phyloP scores from a whole-genome alignment of 2,329 filamentous ascomycete genomes.

The Bipolaris zeicola region DNA sequence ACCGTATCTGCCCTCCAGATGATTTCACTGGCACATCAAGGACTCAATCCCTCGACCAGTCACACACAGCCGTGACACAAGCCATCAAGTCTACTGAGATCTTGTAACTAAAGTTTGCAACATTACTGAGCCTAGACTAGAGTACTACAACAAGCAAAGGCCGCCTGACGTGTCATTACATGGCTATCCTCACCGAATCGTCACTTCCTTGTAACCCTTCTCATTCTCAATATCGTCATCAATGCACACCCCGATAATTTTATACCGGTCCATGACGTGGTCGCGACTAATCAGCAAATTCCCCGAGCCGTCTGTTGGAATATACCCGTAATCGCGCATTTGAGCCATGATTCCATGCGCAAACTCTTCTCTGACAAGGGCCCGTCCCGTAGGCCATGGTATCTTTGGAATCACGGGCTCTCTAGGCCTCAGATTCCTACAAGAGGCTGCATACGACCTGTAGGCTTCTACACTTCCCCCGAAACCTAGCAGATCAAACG shows the following conservation, averaged over 20 bases:
- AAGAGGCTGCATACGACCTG: background rate
- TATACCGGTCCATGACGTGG: conserved; percentile 6
- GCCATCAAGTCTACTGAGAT: conserved; percentile 51
- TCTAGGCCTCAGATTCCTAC: background rate
- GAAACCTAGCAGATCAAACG: conserved; percentile 5
- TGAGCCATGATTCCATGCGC: conserved; percentile 22
- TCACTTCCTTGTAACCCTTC: background rate
- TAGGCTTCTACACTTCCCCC: conserved; percentile 6
- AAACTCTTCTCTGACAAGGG: conserved; percentile 34
- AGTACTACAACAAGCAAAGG: too few relatives aligned
- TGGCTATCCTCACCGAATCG: background rate
- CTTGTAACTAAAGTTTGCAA: too few relatives aligned
- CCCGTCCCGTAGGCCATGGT: conserved; percentile 17
- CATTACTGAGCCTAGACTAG: too few relatives aligned
- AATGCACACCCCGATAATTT: conserved; percentile 10
- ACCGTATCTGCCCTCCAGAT: conserved; percentile 26
- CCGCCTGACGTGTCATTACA: too few relatives aligned
- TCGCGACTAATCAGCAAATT: conserved; percentile 17
- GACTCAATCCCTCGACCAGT: conserved; percentile 56
- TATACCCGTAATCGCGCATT: conserved; percentile 20
- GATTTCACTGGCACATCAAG: conserved; percentile 49
- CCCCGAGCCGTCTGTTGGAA: conserved; percentile 13
- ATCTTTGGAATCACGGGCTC: background rate
- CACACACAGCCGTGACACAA: conserved; percentile 60
- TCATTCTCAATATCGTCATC: conserved; percentile 8